Percentiles rank a stretch among this genome's conserved stretches.
phyloP scores from a whole-genome alignment of 2,329 filamentous ascomycete species.

The Fusarium setosum region DNA sequence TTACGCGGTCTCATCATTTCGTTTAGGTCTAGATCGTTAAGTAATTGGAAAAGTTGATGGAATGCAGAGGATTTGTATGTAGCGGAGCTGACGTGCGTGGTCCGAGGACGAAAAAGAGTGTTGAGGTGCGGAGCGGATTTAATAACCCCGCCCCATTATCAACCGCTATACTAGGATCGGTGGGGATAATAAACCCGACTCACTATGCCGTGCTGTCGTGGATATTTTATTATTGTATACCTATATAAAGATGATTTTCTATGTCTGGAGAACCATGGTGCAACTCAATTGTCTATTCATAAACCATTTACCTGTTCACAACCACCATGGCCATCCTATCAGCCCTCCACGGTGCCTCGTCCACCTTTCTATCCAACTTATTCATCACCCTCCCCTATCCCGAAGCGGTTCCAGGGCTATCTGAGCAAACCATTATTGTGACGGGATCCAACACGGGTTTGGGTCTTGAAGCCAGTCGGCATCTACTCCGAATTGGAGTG shows the following conservation, averaged over 20 bases:
- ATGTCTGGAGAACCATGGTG: background rate
- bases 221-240: background rate
- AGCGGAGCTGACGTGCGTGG: no score
- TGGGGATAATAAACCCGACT: constrained; percentile 30
- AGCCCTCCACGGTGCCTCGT: constrained; percentile 21
- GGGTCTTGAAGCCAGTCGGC: constrained; percentile 51
- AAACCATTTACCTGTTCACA: background rate
- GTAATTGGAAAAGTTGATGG: no score
- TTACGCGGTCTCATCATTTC: constrained; percentile 9
- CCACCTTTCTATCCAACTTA: constrained; percentile 27
- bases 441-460: constrained; percentile 56
- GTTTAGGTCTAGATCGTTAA: no score
- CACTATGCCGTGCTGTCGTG: background rate
- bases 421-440: constrained; percentile 48
- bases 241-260: background rate
- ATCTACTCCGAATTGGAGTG: constrained; percentile 47
- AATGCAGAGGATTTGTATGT: no score
- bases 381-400: constrained; percentile 40
- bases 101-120: no score
- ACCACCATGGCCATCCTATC: constrained; percentile 23
- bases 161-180: background rate
- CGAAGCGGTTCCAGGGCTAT: constrained; percentile 28
- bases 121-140: constrained; percentile 19
- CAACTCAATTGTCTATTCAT: background rate
- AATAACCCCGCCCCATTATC: constrained; percentile 14